Evolutionary conservation across 148 eudicot genomes (phyloP).

Genomic region (Camellia sinensis): DNA sequence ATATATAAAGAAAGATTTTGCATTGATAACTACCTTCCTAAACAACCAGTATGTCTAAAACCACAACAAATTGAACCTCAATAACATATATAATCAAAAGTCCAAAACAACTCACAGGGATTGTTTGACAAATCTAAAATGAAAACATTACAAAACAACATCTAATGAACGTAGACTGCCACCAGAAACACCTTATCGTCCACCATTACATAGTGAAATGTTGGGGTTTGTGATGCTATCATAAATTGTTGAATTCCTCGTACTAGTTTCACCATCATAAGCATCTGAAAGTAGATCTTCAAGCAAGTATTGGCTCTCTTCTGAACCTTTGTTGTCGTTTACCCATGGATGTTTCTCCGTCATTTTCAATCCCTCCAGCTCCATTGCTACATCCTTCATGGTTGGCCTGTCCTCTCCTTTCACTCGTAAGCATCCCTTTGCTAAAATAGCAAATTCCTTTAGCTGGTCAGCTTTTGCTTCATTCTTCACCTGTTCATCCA

Average conservation of each 20-base stretch:
- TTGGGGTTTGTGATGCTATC: not conserved
- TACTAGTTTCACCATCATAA: not conserved
- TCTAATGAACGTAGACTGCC: too few species aligned
- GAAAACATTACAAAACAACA: too few species aligned
- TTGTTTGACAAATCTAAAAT: too few species aligned
- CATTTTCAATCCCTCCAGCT: not conserved
- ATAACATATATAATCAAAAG: too few species aligned
- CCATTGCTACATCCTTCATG: constrained; percentile 13
- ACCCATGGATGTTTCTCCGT: not conserved
- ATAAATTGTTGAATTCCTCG: too few species aligned
- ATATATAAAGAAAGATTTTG: too few species aligned
- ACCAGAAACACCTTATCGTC: not conserved
- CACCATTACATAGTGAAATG: not conserved
- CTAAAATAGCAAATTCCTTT: not conserved
- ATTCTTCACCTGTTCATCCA: not conserved
- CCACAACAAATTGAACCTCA: too few species aligned
- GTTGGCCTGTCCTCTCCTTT: constrained; percentile 13
- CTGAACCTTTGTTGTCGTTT: not conserved
- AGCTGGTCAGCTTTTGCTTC: not conserved
- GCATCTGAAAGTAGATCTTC: not conserved
- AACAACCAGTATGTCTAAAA: too few species aligned
- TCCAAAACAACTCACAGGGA: too few species aligned
- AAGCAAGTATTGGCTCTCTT: not conserved
- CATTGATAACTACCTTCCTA: too few species aligned
- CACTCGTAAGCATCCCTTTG: not conserved